Percentiles rank a stretch among this genome's conserved stretches.
Conservation (phyloP, 306 rosid genomes). For the Acacia acuminata region DNA sequence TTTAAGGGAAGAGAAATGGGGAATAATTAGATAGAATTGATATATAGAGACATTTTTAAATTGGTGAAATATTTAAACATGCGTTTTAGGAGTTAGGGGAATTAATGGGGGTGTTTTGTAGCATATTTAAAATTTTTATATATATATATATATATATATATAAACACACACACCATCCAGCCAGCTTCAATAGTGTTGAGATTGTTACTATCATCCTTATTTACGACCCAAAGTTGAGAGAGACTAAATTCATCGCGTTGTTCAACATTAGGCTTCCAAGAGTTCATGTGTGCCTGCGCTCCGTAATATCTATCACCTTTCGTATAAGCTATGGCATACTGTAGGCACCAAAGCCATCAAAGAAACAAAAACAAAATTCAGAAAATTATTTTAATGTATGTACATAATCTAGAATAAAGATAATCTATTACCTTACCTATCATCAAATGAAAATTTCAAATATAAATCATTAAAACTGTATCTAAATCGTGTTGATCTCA, state of each 20-base stretch:
- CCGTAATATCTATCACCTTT: constrained; percentile 49
- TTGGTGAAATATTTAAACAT: neutral
- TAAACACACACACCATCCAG: constrained; percentile 55
- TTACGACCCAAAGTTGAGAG: constrained; percentile 56
- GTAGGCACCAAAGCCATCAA: constrained; percentile 32
- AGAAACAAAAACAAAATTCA: neutral
- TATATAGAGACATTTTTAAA: neutral
- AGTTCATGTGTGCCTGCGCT: constrained; percentile 56
- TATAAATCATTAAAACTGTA: too few relatives aligned
- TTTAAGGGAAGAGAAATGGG: constrained; percentile 20
- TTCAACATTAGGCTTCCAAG: constrained; percentile 57
- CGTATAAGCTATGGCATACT: constrained; percentile 58
- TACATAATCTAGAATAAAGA: too few relatives aligned
- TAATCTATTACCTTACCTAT: too few relatives aligned
- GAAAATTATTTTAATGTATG: too few relatives aligned
- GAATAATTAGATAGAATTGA: neutral
- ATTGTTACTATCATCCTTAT: constrained; percentile 47
- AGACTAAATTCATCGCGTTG: constrained; percentile 56
- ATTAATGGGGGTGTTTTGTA: too few relatives aligned
- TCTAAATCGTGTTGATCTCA: too few relatives aligned
- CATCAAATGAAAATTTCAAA: too few relatives aligned
- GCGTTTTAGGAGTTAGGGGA: too few relatives aligned
- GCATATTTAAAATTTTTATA: too few relatives aligned
- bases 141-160: too few relatives aligned
- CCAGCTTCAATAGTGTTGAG: constrained; percentile 65